Conservation (phyloP, 1,139 yeast genomes). For the Blastobotrys arbuscula region DNA sequence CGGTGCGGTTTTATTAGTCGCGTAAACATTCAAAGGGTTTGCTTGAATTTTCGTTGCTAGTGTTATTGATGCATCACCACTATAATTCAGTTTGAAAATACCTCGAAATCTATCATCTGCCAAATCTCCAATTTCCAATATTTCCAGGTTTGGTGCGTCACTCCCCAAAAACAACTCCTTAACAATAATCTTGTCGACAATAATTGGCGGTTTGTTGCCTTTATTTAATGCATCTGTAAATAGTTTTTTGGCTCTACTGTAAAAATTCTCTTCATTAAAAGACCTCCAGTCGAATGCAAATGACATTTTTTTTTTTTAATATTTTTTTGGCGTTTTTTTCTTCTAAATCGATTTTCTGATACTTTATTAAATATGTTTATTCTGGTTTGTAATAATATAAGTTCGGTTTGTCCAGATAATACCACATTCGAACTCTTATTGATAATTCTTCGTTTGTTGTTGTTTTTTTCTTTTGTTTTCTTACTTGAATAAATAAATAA, state of each 20-base stretch:
- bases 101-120: constrained; percentile 79
- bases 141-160: constrained; percentile 72
- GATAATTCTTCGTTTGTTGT: no score
- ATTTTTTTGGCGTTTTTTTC: not conserved
- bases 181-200: constrained; percentile 69
- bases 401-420: no score
- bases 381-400: no score
- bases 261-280: constrained; percentile 63
- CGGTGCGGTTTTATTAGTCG: constrained; percentile 29
- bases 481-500: no score
- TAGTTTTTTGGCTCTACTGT: constrained; percentile 60
- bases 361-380: no score
- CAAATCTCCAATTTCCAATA: constrained; percentile 79
- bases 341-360: no score
- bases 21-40: constrained; percentile 69
- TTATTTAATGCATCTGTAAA: constrained; percentile 71
- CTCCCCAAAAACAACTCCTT: constrained; percentile 74
- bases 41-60: constrained; percentile 82
- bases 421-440: no score
- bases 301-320: constrained; percentile 46
- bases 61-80: constrained; percentile 76
- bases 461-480: no score
- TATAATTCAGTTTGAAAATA: constrained; percentile 72
- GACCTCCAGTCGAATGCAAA: constrained; percentile 77
- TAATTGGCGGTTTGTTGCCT: constrained; percentile 68